A percentile compares a stretch with the other conserved stretches of the same genome.
phyloP scores from a whole-genome alignment of 805 yeast genomes.

The Yarrowia osloensis region DNA sequence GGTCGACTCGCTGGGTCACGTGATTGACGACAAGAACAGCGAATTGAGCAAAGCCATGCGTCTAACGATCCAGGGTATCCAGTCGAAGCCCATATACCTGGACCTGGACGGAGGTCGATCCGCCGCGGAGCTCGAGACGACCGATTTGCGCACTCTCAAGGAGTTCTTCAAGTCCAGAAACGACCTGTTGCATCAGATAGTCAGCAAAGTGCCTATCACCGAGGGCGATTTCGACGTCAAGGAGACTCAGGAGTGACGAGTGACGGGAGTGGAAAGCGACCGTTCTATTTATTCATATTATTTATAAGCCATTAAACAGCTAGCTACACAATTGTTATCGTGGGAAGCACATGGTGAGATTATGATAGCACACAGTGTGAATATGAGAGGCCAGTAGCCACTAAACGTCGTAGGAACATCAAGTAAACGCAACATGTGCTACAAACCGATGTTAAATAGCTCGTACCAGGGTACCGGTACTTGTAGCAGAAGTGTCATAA shows the following conservation, averaged over 20 bases:
- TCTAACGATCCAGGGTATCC: conserved; percentile 1
- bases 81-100: conserved; percentile 9
- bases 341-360: too few relatives aligned
- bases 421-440: too few relatives aligned
- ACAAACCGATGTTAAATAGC: too few relatives aligned
- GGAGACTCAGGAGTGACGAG: background rate
- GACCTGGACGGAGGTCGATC: conserved; percentile 2
- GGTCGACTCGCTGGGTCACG: conserved; percentile 29
- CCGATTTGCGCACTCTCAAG: background rate
- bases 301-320: too few relatives aligned
- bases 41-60: background rate
- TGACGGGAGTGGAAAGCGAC: too few relatives aligned
- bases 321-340: too few relatives aligned
- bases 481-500: background rate
- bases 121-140: background rate
- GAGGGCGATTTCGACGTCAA: background rate
- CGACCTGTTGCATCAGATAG: background rate
- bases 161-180: conserved; percentile 8
- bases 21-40: background rate
- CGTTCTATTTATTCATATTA: too few relatives aligned
- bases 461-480: too few relatives aligned
- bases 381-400: too few relatives aligned
- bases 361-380: too few relatives aligned
- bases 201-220: background rate
- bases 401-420: too few relatives aligned